Evolutionary conservation across 306 rosid species (phyloP), one percentile per base, ranked within the genome.

Genomic region (Amphicarpaea edgeworthii): DNA sequence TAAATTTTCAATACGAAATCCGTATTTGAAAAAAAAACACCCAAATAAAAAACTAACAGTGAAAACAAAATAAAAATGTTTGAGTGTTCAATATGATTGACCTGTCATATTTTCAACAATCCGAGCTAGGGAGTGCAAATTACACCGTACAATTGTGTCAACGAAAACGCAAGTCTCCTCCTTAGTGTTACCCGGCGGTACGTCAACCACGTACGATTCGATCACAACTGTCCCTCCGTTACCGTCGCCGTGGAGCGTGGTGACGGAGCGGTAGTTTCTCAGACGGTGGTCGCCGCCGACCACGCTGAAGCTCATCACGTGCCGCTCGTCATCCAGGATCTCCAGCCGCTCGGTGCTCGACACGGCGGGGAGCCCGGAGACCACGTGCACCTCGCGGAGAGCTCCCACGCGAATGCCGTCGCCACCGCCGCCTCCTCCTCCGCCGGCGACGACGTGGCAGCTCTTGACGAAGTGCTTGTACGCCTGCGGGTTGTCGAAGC

Each of bases 121-220:
- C 82, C 86, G 98, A 67, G 97, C 88, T 24, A 95, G 76, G 2
- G 97, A 95, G 59, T 89, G 98, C 75, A 95, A 86, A 73, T 95
- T 95, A 79, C 97, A 95, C 30, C 97, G 88, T 30, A 95, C 97
- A 78, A 95, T 95, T 0, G 98, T 95, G n/a, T 92, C 96, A 1
- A 80, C 97, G 58, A 95, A 95, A 54, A 87, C 89, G 87, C 98
- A 92, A 4, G 98, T 95, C 76, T 95, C 98, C 7, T 92, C 98
- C 41, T 84, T 82, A 0, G 97, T 95, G 54, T 95, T 95, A 15
- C 98, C 98, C 0, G 38, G 57, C 42, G 98, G 98, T 12, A 92
- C 92, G 64, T 95, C 98, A 8, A 94, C 98, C 4, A 87, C 95
- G 69, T 87, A 95, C 3, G 98, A 95, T 17, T 95, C 98, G 28